phyloP scores from a whole-genome alignment of 441 rosid species.

The Eutrema salsugineum region DNA sequence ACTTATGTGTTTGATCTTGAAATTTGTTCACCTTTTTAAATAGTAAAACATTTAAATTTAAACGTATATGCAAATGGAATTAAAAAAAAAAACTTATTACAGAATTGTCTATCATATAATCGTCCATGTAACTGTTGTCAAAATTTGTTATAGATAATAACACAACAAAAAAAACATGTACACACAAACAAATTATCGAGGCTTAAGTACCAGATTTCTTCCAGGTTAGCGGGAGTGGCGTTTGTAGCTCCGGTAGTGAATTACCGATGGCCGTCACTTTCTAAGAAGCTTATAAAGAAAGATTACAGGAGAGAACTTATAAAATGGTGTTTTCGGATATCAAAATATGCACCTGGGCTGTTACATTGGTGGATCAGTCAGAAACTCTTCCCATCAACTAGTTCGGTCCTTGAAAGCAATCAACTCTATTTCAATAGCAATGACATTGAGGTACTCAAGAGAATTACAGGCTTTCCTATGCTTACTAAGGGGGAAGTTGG shows the following conservation, averaged over 20 bases:
- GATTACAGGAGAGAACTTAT: conserved; percentile 41
- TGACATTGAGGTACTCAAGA: conserved; percentile 44
- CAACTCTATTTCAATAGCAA: conserved; percentile 38
- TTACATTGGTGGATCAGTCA: conserved; percentile 51
- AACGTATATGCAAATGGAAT: too few relatives aligned
- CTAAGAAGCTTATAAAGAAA: conserved; percentile 33
- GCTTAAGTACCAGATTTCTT: not conserved
- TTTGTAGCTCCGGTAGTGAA: conserved; percentile 47
- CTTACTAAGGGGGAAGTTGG: too few relatives aligned
- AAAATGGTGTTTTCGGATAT: conserved; percentile 33
- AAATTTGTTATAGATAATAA: too few relatives aligned
- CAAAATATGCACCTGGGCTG: conserved; percentile 43
- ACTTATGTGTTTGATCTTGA: not conserved
- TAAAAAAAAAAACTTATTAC: too few relatives aligned
- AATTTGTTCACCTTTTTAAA: too few relatives aligned
- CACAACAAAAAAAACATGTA: too few relatives aligned
- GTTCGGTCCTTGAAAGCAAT: conserved; percentile 31
- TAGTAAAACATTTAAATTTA: too few relatives aligned
- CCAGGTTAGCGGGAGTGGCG: conserved; percentile 54
- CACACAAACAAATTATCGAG: not conserved
- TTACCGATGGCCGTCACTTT: conserved; percentile 50
- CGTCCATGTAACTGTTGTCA: too few relatives aligned
- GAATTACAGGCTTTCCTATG: conserved; percentile 46
- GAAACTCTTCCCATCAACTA: conserved; percentile 41
- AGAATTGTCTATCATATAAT: too few relatives aligned